Evolutionary conservation across 2,329 filamentous ascomycete species (phyloP).

Genomic region (Alternaria conjuncta): DNA sequence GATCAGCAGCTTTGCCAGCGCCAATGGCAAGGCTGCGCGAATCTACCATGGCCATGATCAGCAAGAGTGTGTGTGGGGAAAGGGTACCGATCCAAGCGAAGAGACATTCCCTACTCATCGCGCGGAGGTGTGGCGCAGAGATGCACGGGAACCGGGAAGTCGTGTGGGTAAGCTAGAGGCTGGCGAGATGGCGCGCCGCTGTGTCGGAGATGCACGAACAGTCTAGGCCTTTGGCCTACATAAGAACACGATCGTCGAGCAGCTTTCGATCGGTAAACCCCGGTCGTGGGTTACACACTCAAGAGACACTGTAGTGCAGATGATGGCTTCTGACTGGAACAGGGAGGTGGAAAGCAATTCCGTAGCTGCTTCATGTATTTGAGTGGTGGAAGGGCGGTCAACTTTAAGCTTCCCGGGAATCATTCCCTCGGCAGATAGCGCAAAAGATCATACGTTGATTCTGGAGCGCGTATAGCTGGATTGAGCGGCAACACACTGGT

Average conservation of each 20-base stretch:
- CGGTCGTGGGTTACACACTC: background rate
- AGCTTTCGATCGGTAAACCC: slow-evolving; percentile 8
- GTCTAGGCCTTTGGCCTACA: slow-evolving; percentile 1
- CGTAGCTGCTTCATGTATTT: background rate
- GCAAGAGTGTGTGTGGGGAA: slow-evolving; percentile 5
- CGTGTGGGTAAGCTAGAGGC: slow-evolving; percentile 4
- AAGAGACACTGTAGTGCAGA: slow-evolving; percentile 1
- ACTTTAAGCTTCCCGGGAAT: background rate
- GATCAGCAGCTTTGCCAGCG: background rate
- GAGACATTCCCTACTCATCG: background rate
- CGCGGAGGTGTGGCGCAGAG: background rate
- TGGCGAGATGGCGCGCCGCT: slow-evolving; percentile 2
- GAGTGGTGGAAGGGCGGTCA: slow-evolving; percentile 1
- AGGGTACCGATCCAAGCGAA: slow-evolving; percentile 2
- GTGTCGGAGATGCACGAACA: background rate
- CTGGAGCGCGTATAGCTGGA: background rate
- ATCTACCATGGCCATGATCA: slow-evolving; percentile 6
- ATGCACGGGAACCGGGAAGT: slow-evolving; percentile 1
- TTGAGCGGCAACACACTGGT: background rate
- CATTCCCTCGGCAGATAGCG: background rate
- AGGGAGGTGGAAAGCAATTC: background rate
- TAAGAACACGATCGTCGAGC: slow-evolving; percentile 3
- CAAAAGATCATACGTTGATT: background rate
- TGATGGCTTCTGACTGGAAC: slow-evolving; percentile 4
- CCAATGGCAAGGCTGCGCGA: background rate